Base-by-base conservation (phyloP, 2,329 filamentous ascomycete species). In the Colletotrichum salicis region DNA sequence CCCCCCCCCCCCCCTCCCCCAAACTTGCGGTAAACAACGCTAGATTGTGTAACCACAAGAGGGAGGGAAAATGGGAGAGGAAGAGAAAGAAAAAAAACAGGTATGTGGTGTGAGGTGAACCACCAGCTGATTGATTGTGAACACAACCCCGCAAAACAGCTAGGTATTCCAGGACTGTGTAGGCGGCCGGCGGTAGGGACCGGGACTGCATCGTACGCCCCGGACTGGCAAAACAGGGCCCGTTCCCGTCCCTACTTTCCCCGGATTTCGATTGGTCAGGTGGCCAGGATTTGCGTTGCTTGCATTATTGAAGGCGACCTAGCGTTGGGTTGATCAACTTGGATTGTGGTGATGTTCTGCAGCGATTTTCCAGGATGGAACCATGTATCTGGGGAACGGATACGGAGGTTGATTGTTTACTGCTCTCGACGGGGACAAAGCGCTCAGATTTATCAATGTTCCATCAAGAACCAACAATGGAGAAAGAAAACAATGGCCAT, bases 341-440 rank as follows among this genome's bases (percentile, higher is more conserved):
- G 56, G 22, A 55, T 52, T 52, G 24, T 57, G 56, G 41, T 57
- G 52, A 22, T 51, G 55, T 54, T 33, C 45, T 66, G 67, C 67
- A 55, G 67, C 27, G 48, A 41, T 31, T 67, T 27, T 24, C 56
- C 64, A 57, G 45, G 64, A 67, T 71, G 64, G 58, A 63, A 48
- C 64, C 59, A 31, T 24, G 64, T 71, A 59, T 69, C 69, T 71
- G 69, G 69, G 64, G 64, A 71, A 63, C 64, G 57, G 58, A 61
- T 69, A 64, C 58, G 64, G 69, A 58, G 69, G 57, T 68, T 59
- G 12, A 31, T 19, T 27, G 59, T 58, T 27, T 24, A 41, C 41
- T 55, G 54, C 15, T 19, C 27, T 27, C 13, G 24, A 41, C 41
- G 61, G 54, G 29, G 48, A 41, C 61, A 45, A n/a, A 27, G 61